These are phyloP conservation scores for Diutina scorzettiae DNA, from an alignment of 1,139 yeast genomes.

Conservation along the genomic window DNA sequence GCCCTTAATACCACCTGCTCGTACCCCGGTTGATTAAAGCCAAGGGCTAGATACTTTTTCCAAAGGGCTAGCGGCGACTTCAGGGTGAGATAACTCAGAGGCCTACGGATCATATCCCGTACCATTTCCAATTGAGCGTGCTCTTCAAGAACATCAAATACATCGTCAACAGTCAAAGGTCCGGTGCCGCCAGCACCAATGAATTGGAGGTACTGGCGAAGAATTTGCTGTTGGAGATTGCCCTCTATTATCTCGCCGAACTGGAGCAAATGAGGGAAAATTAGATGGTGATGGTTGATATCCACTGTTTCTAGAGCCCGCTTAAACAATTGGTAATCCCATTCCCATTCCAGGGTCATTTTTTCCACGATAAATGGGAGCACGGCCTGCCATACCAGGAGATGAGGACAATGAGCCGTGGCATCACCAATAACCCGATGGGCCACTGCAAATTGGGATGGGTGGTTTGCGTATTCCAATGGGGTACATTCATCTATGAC, in stretches of 20 bases:
- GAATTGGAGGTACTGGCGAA: background rate
- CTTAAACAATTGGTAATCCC: background rate
- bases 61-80: background rate
- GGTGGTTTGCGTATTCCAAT: background rate
- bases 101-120: background rate
- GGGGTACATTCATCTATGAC: background rate
- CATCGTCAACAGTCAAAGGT: background rate
- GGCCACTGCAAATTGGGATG: background rate
- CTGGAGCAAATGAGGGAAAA: background rate
- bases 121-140: background rate
- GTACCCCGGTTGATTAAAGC: constrained; percentile 11
- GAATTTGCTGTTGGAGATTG: background rate
- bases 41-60: background rate
- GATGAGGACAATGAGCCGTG: background rate
- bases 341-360: background rate
- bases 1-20: constrained; percentile 26
- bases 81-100: background rate
- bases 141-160: background rate
- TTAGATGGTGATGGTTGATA: background rate
- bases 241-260: background rate
- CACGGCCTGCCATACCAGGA: background rate
- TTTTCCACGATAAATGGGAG: background rate
- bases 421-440: background rate
- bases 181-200: background rate
- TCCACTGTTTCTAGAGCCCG: background rate